Conservation (phyloP, 73 alveolate species). For the Tetrahymena borealis region DNA sequence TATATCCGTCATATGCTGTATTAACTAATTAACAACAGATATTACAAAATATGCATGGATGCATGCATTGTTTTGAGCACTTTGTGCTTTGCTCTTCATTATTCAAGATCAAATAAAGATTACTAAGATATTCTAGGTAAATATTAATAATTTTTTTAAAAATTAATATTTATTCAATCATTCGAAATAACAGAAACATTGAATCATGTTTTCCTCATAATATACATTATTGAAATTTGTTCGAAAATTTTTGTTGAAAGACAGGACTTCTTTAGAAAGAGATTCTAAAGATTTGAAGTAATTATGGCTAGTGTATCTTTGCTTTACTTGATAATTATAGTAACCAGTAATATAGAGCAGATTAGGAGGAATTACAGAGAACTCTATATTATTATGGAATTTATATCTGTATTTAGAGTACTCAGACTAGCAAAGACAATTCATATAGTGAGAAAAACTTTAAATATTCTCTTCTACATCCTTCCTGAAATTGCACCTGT, state of each 20-base stretch:
- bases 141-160: no score
- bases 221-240: constrained; percentile 18
- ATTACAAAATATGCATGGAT: not conserved
- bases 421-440: constrained; percentile 45
- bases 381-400: constrained; percentile 3
- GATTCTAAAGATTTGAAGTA: constrained; percentile 60
- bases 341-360: constrained; percentile 15
- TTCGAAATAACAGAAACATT: not conserved
- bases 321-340: not conserved
- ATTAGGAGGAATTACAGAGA: constrained; percentile 11
- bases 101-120: not conserved
- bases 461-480: constrained; percentile 49
- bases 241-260: constrained; percentile 39
- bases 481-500: constrained; percentile 51
- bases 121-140: not conserved
- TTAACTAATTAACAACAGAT: not conserved
- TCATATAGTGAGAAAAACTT: constrained; percentile 28
- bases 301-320: constrained; percentile 52
- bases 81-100: not conserved
- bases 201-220: constrained; percentile 37
- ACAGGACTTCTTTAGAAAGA: constrained; percentile 28
- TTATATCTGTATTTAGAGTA: constrained; percentile 33
- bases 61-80: not conserved
- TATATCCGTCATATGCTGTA: not conserved
- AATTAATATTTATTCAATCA: not conserved